phyloP scores from a whole-genome alignment of 2,329 filamentous ascomycete genomes.

The Onygenales sp. region DNA sequence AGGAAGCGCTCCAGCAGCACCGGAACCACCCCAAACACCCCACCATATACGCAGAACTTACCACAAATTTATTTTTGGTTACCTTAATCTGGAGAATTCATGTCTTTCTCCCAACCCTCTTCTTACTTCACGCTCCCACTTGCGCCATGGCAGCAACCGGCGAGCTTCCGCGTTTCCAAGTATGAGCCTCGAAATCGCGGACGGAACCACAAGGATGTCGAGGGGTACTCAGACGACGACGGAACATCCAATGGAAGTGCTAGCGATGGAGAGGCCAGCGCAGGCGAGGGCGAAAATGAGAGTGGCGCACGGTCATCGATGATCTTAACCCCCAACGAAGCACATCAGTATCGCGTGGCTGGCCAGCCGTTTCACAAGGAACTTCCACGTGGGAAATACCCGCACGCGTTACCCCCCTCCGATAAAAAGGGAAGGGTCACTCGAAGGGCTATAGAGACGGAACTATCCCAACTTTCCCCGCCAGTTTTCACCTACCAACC shows the following conservation, averaged over 20 bases:
- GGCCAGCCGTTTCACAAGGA: conserved; percentile 29
- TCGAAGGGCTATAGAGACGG: conserved; percentile 14
- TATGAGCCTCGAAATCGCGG: conserved; percentile 29
- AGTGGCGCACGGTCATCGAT: conserved; percentile 14
- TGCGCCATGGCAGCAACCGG: conserved; percentile 26
- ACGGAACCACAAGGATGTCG: conserved; percentile 9
- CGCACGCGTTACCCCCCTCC: conserved; percentile 24
- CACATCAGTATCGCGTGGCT: conserved; percentile 34
- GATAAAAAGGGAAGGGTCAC: conserved; percentile 8
- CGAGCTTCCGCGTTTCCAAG: conserved; percentile 24
- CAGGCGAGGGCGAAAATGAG: neutral
- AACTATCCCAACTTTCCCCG: conserved; percentile 22
- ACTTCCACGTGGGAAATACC: conserved; percentile 32
- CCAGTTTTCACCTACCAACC: conserved; percentile 26
- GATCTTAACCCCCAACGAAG: conserved; percentile 30
- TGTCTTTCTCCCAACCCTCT: conserved; percentile 22
- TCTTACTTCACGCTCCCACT: conserved; percentile 31
- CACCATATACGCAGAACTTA: neutral
- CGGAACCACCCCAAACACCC: neutral
- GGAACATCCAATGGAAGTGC: neutral
- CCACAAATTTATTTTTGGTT: neutral
- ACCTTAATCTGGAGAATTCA: conserved; percentile 9
- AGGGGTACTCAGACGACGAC: conserved; percentile 1
- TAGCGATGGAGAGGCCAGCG: neutral
- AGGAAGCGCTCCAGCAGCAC: neutral